phyloP scores from a whole-genome alignment of 495 filamentous ascomycete species.

The Annulohypoxylon nitens region DNA sequence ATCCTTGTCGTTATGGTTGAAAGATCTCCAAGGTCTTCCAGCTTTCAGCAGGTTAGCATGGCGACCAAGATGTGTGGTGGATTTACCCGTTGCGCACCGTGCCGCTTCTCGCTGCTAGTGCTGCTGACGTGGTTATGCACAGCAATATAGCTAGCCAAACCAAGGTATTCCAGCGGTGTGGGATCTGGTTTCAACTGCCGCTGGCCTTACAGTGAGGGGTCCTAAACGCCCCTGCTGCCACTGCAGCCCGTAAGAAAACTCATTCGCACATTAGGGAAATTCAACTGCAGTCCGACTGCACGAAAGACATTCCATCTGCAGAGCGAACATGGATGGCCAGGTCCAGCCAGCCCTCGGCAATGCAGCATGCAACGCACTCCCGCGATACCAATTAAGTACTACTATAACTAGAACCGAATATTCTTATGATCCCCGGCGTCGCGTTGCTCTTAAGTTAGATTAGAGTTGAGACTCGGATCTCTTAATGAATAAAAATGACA shows the following conservation, averaged over 20 bases:
- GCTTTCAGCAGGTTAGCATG: constrained; percentile 27
- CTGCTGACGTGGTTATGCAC: constrained; percentile 48
- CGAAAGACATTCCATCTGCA: constrained; percentile 43
- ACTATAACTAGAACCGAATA: constrained; percentile 4
- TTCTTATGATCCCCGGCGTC: constrained; percentile 24
- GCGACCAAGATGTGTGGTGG: constrained; percentile 32
- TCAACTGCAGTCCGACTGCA: constrained; percentile 47
- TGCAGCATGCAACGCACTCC: constrained; percentile 43
- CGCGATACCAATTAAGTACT: constrained; percentile 30
- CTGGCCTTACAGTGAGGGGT: constrained; percentile 45
- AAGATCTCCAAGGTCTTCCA: constrained; percentile 39
- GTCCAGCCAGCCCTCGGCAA: constrained; percentile 45
- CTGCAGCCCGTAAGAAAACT: constrained; percentile 29
- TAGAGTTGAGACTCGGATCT: constrained; percentile 43
- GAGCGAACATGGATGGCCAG: constrained; percentile 42
- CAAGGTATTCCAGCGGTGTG: constrained; percentile 48
- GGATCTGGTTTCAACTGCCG: constrained; percentile 50
- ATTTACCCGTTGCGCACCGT: constrained; percentile 47
- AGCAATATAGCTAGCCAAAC: constrained; percentile 26
- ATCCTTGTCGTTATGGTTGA: constrained; percentile 36
- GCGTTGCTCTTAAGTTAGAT: constrained; percentile 21
- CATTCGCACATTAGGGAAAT: constrained; percentile 44
- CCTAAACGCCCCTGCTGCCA: constrained; percentile 38
- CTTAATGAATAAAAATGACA: constrained; percentile 36
- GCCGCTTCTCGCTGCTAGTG: constrained; percentile 30